A percentile compares a stretch with the other conserved stretches of the same genome.
These are phyloP conservation scores for Debaryomyces fabryi DNA, from an alignment of 1,139 yeast genomes.

Conservation along the genomic window DNA sequence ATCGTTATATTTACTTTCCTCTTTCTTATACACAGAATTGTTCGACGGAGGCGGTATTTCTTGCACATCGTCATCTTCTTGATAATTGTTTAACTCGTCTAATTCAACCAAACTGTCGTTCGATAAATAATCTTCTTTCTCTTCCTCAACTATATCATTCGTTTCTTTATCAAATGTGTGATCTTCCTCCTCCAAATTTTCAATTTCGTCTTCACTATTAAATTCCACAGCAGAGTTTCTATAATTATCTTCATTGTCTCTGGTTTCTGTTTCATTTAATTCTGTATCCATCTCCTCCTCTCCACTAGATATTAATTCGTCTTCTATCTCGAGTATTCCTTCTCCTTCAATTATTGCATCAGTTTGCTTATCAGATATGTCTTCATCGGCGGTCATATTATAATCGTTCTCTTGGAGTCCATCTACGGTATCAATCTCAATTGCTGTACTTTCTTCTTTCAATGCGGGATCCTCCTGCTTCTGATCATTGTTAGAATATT, in stretches of 20 bases:
- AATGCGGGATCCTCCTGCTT: background rate
- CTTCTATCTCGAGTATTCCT: constrained; percentile 31
- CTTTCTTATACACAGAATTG: background rate
- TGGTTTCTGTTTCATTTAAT: constrained; percentile 10
- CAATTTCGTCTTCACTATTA: constrained; percentile 21
- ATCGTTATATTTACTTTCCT: background rate
- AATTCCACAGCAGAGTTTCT: constrained; percentile 17
- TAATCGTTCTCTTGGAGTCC: background rate
- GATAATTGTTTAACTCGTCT: background rate
- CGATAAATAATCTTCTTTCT: background rate
- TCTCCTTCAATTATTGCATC: constrained; percentile 1
- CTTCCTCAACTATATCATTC: background rate
- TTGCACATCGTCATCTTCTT: background rate
- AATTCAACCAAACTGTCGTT: background rate
- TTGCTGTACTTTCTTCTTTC: background rate
- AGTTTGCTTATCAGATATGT: background rate
- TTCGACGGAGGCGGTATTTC: background rate
- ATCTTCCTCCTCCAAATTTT: constrained; percentile 16
- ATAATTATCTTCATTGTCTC: constrained; percentile 19
- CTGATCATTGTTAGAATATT: background rate
- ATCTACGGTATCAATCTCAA: background rate
- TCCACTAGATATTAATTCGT: constrained; percentile 17
- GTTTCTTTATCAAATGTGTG: background rate
- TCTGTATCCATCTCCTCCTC: constrained; percentile 36
- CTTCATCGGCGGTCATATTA: constrained; percentile 4